Base-by-base conservation (phyloP, 78 protist genomes). In the Guillardia theta region DNA sequence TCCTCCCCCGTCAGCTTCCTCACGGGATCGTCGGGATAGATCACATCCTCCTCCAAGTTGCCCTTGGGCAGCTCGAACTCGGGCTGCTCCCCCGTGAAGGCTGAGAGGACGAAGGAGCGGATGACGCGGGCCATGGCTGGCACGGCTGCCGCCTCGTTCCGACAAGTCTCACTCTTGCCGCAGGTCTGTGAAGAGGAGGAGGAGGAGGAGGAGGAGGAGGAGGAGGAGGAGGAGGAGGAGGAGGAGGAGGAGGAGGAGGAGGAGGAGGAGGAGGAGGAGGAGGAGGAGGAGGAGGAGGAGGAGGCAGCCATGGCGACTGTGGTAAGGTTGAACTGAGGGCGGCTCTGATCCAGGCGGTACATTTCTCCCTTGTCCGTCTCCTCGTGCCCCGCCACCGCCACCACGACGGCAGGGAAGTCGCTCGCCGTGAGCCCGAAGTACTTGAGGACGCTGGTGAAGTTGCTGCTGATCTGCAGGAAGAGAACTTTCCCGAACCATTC, bases 361-460 rank as follows among this genome's bases (percentile, higher is more conserved):
- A 78, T 78, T 30, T 78, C 90, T 46, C 90, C 90, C 90, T 78
- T 78, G 50, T 37, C 45, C 50, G 44, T 46, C 90, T 78, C 90
- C 22, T 43, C 90, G 3, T 30, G 39, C 43, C 90, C 90, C 8
- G 90, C 90, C 48, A 78, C 90, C 24, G 90, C 90, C 24, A 78
- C 90, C 24, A 78, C 90, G 53, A 78, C 44, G 37, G 90, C 90
- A 4, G 90, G 90, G 44, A 24, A 78, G 44, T 78, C 90, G 9
- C 18, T 50, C 50, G 48, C 53, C 43, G 43, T 8, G 53, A 78
- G 39, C 53, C 90, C 90, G 8, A 78, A 78, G 90, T 78, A 78
- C 90, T 78, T 18, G 48, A 78, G 9, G 33, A 78, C 90, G 12
- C 24, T 43, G 10, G 44, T 36, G 50, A 78, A 48, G 50, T 18